Evolutionary conservation across 2,329 filamentous ascomycete genomes (phyloP).

Genomic region (Hypocreales sp.): DNA sequence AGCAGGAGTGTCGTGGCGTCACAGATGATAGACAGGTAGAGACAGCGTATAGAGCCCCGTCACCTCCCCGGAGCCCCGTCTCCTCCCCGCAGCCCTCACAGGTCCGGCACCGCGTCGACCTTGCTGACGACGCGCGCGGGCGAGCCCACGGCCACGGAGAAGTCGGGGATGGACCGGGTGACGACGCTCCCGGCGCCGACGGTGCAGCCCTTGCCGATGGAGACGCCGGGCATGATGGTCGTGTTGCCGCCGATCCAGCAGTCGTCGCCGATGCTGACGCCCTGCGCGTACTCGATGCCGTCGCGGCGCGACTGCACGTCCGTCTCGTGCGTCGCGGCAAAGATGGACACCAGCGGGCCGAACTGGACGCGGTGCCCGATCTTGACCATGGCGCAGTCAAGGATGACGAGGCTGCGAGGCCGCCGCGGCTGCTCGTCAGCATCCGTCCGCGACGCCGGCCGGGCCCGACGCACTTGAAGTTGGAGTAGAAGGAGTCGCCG

Average conservation of each 20-base stretch:
- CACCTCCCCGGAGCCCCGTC: too few relatives aligned
- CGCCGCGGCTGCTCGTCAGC: not conserved
- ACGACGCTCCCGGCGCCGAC: slow-evolving; percentile 34
- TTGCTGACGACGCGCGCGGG: slow-evolving; percentile 33
- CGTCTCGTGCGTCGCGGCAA: slow-evolving; percentile 55
- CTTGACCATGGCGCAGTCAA: slow-evolving; percentile 56
- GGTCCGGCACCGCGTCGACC: slow-evolving; percentile 20
- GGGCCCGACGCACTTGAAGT: slow-evolving; percentile 23
- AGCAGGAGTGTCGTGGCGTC: too few relatives aligned
- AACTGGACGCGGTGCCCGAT: slow-evolving; percentile 59
- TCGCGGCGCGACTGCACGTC: slow-evolving; percentile 36
- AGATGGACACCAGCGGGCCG: slow-evolving; percentile 57
- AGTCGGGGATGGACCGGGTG: slow-evolving; percentile 31
- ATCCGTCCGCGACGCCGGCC: too few relatives aligned
- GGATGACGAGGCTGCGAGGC: slow-evolving; percentile 34
- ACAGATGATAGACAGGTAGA: too few relatives aligned
- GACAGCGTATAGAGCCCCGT: too few relatives aligned
- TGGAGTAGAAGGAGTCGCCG: slow-evolving; percentile 48
- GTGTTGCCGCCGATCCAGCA: slow-evolving; percentile 38
- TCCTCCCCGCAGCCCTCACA: slow-evolving; percentile 5
- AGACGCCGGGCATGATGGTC: slow-evolving; percentile 35
- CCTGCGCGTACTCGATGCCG: slow-evolving; percentile 28
- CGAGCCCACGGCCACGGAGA: slow-evolving; percentile 29
- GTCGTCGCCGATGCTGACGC: slow-evolving; percentile 33
- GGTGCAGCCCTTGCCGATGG: slow-evolving; percentile 34